Conservation (phyloP, 345 rosid species). For the Anacardium occidentale region DNA sequence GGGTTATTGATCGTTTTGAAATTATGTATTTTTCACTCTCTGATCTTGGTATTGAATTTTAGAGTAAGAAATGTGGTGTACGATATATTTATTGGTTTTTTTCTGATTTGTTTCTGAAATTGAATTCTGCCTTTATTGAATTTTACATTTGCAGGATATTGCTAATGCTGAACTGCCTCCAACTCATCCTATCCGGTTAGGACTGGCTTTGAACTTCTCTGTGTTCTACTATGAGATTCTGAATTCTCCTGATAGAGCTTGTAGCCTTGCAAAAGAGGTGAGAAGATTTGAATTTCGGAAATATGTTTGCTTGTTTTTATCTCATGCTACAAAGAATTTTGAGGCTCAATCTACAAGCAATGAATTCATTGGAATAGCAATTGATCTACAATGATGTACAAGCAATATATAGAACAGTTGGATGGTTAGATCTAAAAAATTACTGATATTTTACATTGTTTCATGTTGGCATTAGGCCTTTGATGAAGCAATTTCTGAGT, state of each 20-base stretch:
- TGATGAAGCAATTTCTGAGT: slow-evolving; percentile 38
- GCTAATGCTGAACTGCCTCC: slow-evolving; percentile 64
- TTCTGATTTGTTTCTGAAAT: background rate
- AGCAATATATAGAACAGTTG: background rate
- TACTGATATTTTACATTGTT: background rate
- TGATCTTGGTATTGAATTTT: background rate
- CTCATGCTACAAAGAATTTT: background rate
- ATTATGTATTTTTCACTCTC: background rate
- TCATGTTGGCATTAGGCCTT: slow-evolving; percentile 24
- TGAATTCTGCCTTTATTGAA: background rate
- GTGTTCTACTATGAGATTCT: slow-evolving; percentile 73
- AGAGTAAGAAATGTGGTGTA: background rate
- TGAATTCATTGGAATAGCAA: background rate
- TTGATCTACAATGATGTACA: background rate
- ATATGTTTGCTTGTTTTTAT: background rate
- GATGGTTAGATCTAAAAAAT: background rate
- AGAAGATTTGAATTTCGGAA: background rate
- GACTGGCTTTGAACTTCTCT: slow-evolving; percentile 67
- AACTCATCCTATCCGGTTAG: slow-evolving; percentile 70
- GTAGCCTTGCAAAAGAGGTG: slow-evolving; percentile 77
- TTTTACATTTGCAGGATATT: slow-evolving; percentile 42
- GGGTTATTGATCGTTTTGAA: background rate
- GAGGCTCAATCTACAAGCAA: background rate
- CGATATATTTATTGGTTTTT: background rate
- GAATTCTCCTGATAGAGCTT: slow-evolving; percentile 69